A percentile compares a stretch with the other conserved stretches of the same genome.
phyloP scores from a whole-genome alignment of 257 asterid genomes.

The Jaltomata sinuosa region DNA sequence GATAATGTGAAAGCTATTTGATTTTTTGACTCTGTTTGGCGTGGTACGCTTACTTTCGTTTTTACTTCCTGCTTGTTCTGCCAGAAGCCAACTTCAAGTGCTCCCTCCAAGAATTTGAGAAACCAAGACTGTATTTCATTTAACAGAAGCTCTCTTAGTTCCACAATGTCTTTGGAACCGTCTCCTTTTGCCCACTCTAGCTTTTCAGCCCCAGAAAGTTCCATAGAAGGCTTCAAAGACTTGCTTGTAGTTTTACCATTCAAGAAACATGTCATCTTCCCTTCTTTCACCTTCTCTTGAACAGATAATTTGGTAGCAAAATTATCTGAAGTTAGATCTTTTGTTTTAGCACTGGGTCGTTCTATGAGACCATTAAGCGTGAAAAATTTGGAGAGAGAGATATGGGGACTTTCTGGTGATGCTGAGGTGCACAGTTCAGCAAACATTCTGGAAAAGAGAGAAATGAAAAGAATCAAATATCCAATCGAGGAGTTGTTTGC shows the following conservation, averaged over 20 bases:
- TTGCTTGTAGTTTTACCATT: conserved; percentile 22
- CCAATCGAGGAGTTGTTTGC: background rate
- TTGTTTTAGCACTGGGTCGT: conserved; percentile 28
- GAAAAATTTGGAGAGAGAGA: conserved; percentile 45
- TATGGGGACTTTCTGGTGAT: conserved; percentile 65
- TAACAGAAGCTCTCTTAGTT: conserved; percentile 36
- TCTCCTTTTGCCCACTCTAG: conserved; percentile 72
- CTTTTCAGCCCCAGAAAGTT: conserved; percentile 32
- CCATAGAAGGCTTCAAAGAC: conserved; percentile 14
- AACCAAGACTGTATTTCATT: conserved; percentile 61
- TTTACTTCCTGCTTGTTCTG: conserved; percentile 23
- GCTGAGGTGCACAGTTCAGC: conserved; percentile 65
- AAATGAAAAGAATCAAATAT: background rate
- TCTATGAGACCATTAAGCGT: conserved; percentile 58
- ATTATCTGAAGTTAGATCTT: conserved; percentile 26
- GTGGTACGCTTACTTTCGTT: conserved; percentile 19
- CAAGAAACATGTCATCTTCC: conserved; percentile 16
- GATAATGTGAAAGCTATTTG: conserved; percentile 57
- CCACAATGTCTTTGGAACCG: conserved; percentile 24
- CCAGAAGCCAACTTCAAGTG: conserved; percentile 57
- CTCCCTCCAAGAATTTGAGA: conserved; percentile 56
- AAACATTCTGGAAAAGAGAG: conserved; percentile 44
- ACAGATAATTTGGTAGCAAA: conserved; percentile 14
- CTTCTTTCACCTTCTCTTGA: conserved; percentile 33
- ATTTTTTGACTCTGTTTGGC: conserved; percentile 32